phyloP scores from a whole-genome alignment of 2,329 filamentous ascomycete genomes.

The Trichoderma brevicompactum region DNA sequence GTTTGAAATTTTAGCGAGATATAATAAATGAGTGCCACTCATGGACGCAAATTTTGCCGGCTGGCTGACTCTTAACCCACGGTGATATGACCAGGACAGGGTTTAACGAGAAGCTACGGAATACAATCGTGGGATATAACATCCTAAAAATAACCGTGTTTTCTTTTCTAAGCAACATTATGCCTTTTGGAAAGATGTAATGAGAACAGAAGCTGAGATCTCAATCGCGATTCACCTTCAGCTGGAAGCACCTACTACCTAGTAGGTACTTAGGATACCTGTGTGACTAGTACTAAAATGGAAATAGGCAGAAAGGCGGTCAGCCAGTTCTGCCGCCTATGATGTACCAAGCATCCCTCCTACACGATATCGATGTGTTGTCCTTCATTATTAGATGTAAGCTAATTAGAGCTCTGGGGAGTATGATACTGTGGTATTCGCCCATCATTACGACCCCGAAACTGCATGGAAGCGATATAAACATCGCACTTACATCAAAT shows the following conservation, averaged over 20 bases:
- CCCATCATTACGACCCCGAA: conserved; percentile 6
- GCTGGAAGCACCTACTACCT: neutral
- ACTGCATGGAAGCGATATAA: conserved; percentile 37
- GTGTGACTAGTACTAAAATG: neutral
- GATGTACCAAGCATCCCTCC: conserved; percentile 15
- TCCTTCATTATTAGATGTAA: conserved; percentile 3
- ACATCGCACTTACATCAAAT: conserved; percentile 33
- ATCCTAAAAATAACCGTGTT: no score
- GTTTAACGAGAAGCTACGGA: neutral
- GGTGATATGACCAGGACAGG: no score
- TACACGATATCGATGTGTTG: conserved; percentile 11
- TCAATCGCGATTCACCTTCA: no score
- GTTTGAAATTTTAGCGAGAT: neutral
- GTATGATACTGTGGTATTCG: neutral
- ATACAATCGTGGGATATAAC: no score
- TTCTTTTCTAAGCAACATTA: no score
- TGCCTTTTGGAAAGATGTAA: no score
- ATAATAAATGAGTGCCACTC: neutral
- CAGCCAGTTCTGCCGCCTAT: conserved; percentile 20
- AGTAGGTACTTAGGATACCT: neutral
- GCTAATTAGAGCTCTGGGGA: neutral
- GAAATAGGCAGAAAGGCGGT: conserved; percentile 12
- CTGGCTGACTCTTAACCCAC: neutral
- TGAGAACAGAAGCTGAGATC: no score
- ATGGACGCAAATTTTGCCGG: neutral